Conservation (phyloP, 805 yeast genomes). For the Zygosaccharomyces pseudorouxii region DNA sequence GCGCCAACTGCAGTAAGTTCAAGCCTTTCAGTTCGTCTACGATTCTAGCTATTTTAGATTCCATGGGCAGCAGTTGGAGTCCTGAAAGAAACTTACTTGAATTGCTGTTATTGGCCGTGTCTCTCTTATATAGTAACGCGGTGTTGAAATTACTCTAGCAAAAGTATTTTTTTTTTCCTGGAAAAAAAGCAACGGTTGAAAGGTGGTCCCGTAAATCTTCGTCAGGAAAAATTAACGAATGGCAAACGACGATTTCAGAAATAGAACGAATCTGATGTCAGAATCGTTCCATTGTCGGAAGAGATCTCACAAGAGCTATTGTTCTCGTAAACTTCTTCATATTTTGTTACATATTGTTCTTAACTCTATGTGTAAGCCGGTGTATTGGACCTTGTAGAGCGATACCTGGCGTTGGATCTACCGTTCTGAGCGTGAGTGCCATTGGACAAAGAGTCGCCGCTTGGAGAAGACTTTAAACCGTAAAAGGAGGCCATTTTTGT, state of each 20-base stretch:
- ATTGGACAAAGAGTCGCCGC: slow-evolving; percentile 13
- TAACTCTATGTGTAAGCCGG: slow-evolving; percentile 12
- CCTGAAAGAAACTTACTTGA: not conserved
- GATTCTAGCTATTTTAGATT: not conserved
- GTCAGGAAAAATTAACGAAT: too few relatives aligned
- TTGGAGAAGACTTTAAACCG: slow-evolving; percentile 9
- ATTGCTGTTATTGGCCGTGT: not conserved
- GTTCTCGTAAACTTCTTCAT: not conserved
- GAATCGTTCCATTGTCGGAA: too few relatives aligned
- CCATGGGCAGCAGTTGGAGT: not conserved
- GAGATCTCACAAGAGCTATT: not conserved
- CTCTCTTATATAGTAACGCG: not conserved
- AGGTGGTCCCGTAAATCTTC: too few relatives aligned
- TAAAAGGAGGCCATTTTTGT: slow-evolving; percentile 19
- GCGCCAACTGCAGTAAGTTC: not conserved
- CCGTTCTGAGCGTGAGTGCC: slow-evolving; percentile 8
- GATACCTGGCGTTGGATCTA: slow-evolving; percentile 11
- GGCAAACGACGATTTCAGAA: too few relatives aligned
- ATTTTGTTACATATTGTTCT: not conserved
- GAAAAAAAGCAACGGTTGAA: too few relatives aligned
- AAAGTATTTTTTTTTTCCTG: too few relatives aligned
- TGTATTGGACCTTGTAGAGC: slow-evolving; percentile 23
- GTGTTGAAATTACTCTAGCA: not conserved
- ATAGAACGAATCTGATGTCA: too few relatives aligned
- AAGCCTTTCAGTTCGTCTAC: not conserved